A percentile compares a stretch with the other conserved stretches of the same genome.
phyloP scores from a whole-genome alignment of 2,329 filamentous ascomycete species.

The Simplicillium sp. region DNA sequence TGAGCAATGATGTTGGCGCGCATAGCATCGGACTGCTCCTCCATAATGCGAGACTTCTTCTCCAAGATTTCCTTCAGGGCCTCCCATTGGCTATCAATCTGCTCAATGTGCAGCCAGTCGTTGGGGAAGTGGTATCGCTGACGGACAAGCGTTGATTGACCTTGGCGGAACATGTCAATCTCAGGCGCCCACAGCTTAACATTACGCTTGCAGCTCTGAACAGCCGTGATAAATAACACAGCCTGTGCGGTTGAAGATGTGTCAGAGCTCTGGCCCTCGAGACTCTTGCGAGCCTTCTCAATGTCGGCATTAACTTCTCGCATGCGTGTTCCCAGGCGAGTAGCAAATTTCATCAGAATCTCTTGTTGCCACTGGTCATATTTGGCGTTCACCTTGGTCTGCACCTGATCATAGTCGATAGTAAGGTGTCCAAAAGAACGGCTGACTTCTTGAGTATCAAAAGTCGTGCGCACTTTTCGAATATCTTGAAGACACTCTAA shows the following conservation, averaged over 20 bases:
- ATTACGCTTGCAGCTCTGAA: constrained; percentile 91
- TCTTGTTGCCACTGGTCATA: constrained; percentile 99
- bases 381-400: constrained; percentile 96
- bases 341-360: constrained; percentile 86
- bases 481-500: constrained; percentile 95
- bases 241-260: constrained; percentile 93
- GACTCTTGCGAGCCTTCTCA: constrained; percentile 77
- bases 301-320: constrained; percentile 87
- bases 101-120: constrained; percentile 93
- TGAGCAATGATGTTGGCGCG: constrained; percentile 92
- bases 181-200: constrained; percentile 92
- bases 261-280: constrained; percentile 87
- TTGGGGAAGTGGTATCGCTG: constrained; percentile 89
- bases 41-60: constrained; percentile 88
- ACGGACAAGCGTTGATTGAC: constrained; percentile 81
- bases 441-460: constrained; percentile 92
- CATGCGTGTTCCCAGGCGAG: constrained; percentile 81
- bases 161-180: constrained; percentile 91
- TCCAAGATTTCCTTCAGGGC: constrained; percentile 84
- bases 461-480: constrained; percentile 87
- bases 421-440: constrained; percentile 88
- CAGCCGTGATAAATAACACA: constrained; percentile 95
- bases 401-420: constrained; percentile 97
- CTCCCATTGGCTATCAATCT: constrained; percentile 94
- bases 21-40: constrained; percentile 91